Evolutionary conservation across 257 asterid species (phyloP), one percentile per base, ranked within the genome.

Genomic region (Eustoma russellianum): DNA sequence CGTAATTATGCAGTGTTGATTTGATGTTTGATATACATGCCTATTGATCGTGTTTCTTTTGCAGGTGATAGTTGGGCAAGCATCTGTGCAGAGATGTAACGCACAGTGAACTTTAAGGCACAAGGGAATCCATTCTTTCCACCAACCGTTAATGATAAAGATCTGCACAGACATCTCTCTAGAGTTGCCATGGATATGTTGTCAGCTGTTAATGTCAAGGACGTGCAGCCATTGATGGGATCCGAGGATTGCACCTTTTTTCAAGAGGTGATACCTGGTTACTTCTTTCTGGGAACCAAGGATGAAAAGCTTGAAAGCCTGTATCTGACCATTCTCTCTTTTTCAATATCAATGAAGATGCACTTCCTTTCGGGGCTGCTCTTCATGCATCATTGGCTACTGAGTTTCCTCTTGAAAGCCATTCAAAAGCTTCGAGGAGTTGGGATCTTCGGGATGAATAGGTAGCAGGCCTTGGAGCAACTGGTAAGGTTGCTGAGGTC

Each of bases 61-160:
- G 28, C 74, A 91, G 98, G 94, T 92, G 48, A 81, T 92, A 33
- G 65, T 68, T 24, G 79, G 79, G 41, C 99, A 92, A 85, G 89
- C 97, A 13, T 69, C 91, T 2, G 99, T 92, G 2, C 97, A 82
- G 57, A 74, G 95, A 57, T 92, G 99, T 82, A 87, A 83, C 51
- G 95, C 38, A 82, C 82, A 0, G 80, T 88, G 3, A 59, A 66
- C 41, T 85, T 92, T 11, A 67, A 69, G 18, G 15, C 72, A 13
- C 61, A 67, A 18, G 69, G 70, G 46, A 71, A 55, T 6, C 77
- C 74, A n/a, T 70, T 85, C 56, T 82, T 78, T 68, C 99, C 99
- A 41, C 88, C 91, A 19, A 85, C 93, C 1, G 75, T 81, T 41
- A 92, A 92, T 41, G 71, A 81, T 50, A 40, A 59, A 13, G 68